Evolutionary conservation across 805 yeast species (phyloP).

Genomic region (Teunomyces kruisii): DNA sequence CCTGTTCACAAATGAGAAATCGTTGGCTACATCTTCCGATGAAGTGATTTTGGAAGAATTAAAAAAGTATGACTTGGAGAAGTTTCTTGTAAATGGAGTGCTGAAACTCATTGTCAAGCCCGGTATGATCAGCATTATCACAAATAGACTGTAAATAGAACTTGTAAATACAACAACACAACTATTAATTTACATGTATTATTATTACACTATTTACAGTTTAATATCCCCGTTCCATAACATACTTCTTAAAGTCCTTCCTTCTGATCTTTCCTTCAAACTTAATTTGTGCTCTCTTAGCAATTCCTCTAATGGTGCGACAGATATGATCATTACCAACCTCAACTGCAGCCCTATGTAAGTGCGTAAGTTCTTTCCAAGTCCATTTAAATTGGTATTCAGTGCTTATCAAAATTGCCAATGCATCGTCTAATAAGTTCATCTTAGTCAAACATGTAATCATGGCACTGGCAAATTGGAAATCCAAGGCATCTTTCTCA

Average conservation of each 20-base stretch:
- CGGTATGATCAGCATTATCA: constrained; percentile 47
- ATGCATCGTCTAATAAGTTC: constrained; percentile 65
- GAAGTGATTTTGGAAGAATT: constrained; percentile 37
- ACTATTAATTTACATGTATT: constrained; percentile 6
- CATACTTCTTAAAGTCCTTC: constrained; percentile 32
- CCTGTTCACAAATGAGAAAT: constrained; percentile 33
- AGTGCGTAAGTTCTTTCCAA: constrained; percentile 32
- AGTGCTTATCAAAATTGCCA: constrained; percentile 65
- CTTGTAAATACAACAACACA: constrained; percentile 7
- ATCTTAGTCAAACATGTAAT: constrained; percentile 55
- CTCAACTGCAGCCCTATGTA: constrained; percentile 31
- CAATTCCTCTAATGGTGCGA: constrained; percentile 33
- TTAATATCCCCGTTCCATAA: constrained; percentile 33
- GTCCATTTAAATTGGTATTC: constrained; percentile 72
- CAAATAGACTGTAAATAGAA: constrained; percentile 14
- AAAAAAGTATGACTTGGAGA: not conserved
- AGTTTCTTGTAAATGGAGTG: constrained; percentile 19
- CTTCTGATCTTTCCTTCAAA: constrained; percentile 40
- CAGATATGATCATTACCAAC: constrained; percentile 30
- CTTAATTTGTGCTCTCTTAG: constrained; percentile 34
- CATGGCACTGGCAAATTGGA: constrained; percentile 72
- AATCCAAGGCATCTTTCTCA: constrained; percentile 50
- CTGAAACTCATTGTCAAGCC: constrained; percentile 57
- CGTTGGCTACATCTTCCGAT: constrained; percentile 35
- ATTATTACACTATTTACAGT: constrained; percentile 11